These are phyloP conservation scores for Aotearoamyces nothofagi DNA, from an alignment of 2,329 filamentous ascomycete species.

Conservation along the genomic window DNA sequence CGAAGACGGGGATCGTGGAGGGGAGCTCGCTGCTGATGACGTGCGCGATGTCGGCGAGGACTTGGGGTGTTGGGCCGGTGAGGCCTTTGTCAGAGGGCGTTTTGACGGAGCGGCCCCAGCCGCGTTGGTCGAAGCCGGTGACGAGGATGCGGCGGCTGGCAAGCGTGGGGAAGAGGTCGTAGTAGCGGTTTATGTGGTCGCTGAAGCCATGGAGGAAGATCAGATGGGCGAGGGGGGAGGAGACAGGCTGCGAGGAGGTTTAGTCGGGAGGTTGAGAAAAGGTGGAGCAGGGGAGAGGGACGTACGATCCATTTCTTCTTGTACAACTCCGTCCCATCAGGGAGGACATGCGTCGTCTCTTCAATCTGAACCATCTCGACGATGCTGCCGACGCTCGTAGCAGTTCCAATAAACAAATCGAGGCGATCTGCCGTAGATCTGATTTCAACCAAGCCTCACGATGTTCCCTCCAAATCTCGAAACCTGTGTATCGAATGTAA, in stretches of 20 bases:
- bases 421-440: too few relatives aligned
- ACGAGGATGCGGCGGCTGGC: constrained; percentile 59
- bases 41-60: constrained; percentile 64
- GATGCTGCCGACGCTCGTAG: too few relatives aligned
- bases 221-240: constrained; percentile 44
- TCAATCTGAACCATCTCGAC: too few relatives aligned
- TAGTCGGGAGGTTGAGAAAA: constrained; percentile 2
- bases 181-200: constrained; percentile 70
- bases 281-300: neutral
- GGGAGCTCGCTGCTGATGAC: constrained; percentile 51
- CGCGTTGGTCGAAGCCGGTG: constrained; percentile 69
- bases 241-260: constrained; percentile 12
- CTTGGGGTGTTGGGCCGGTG: constrained; percentile 57
- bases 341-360: too few relatives aligned
- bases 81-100: constrained; percentile 48
- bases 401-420: too few relatives aligned
- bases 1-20: constrained; percentile 48
- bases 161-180: constrained; percentile 56
- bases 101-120: constrained; percentile 66
- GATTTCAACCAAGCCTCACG: too few relatives aligned
- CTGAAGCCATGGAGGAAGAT: constrained; percentile 83
- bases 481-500: too few relatives aligned
- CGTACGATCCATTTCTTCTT: neutral
- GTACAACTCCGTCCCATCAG: neutral
- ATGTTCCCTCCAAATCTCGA: too few relatives aligned